Percentiles rank a stretch among this genome's conserved stretches.
Conservation (phyloP, 495 filamentous ascomycete genomes). For the Penicillium arizonense region DNA sequence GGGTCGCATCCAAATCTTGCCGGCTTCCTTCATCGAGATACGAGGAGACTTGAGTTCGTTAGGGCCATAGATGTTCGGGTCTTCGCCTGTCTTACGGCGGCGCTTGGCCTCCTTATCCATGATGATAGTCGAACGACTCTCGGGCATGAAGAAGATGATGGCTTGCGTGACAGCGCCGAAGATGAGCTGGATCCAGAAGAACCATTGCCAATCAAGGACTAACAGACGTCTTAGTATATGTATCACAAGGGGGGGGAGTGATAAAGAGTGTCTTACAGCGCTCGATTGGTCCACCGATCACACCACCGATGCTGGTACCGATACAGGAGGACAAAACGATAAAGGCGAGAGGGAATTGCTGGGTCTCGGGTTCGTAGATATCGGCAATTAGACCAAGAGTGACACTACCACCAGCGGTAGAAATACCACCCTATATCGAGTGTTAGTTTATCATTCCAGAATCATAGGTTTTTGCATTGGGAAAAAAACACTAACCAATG, state of each 20-base stretch:
- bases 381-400: conserved; percentile 79
- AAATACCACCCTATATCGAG: conserved; percentile 32
- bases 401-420: conserved; percentile 73
- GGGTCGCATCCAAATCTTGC: conserved; percentile 63
- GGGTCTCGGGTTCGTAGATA: conserved; percentile 66
- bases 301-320: conserved; percentile 71
- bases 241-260: too few species aligned
- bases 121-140: conserved; percentile 65
- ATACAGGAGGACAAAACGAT: conserved; percentile 73
- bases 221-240: not conserved
- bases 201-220: conserved; percentile 66
- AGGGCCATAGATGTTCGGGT: conserved; percentile 58
- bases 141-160: conserved; percentile 64
- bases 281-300: conserved; percentile 75
- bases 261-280: conserved; percentile 30
- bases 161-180: conserved; percentile 64
- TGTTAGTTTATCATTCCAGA: conserved; percentile 4
- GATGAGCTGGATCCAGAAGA: conserved; percentile 77
- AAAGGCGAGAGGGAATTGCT: conserved; percentile 63
- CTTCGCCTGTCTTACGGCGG: conserved; percentile 54
- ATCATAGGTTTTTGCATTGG: not conserved
- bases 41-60: conserved; percentile 55
- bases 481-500: conserved; percentile 40
- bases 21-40: conserved; percentile 53
- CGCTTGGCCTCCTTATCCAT: conserved; percentile 64